Percentiles rank a stretch among this genome's conserved stretches.
phyloP scores from a whole-genome alignment of 2,329 filamentous ascomycete genomes.

The Colletotrichum sp. region DNA sequence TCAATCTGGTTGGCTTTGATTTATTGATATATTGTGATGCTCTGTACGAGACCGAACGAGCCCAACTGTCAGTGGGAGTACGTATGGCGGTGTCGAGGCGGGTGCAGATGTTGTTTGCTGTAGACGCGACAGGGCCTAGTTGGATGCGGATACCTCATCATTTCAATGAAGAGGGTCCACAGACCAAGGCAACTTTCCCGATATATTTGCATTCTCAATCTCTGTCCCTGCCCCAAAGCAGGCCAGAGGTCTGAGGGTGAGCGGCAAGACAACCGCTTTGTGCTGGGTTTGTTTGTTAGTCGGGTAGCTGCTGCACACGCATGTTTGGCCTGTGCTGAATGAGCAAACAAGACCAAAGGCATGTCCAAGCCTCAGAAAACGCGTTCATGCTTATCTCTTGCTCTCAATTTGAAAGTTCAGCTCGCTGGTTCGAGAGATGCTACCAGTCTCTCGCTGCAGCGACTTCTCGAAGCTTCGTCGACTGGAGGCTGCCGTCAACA shows the following conservation, averaged over 20 bases:
- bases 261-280: neutral
- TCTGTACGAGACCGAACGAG: fast-evolving
- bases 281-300: neutral
- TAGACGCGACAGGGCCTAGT: neutral
- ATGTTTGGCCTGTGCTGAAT: neutral
- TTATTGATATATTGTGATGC: neutral
- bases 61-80: neutral
- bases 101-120: neutral
- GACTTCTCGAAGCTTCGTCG: neutral
- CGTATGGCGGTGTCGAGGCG: neutral
- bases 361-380: fast-evolving
- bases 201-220: too few relatives aligned
- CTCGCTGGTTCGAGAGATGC: neutral
- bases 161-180: neutral
- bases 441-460: neutral
- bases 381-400: neutral
- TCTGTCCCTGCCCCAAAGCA: fast-evolving
- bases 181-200: neutral
- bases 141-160: neutral
- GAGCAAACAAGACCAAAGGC: neutral
- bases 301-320: neutral
- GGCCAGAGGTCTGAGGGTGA: too few relatives aligned
- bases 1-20: neutral
- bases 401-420: fast-evolving
- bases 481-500: neutral